Percentiles rank a stretch among this genome's conserved stretches.
phyloP scores from a whole-genome alignment of 1,284 basidiomycete species.

The Ceraceosorus bombacis region DNA sequence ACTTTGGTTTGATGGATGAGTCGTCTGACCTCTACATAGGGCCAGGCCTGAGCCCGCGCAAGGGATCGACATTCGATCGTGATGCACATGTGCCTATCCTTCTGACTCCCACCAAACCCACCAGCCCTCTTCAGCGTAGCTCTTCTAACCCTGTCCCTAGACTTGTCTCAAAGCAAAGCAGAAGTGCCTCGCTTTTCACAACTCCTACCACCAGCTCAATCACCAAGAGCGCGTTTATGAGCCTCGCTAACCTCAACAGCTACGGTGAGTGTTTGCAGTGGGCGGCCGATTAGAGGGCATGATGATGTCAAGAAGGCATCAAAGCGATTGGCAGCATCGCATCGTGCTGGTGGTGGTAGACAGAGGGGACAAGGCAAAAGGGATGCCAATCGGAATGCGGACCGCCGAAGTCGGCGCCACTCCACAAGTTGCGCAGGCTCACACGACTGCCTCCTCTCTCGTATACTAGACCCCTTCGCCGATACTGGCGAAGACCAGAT shows the following conservation, averaged over 20 bases:
- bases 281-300: conserved; percentile 2
- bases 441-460: background rate
- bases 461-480: conserved; percentile 42
- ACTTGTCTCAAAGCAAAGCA: no score
- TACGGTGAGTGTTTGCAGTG: conserved; percentile 30
- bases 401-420: background rate
- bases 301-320: background rate
- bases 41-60: no score
- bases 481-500: conserved; percentile 44
- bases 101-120: no score
- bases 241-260: conserved; percentile 48
- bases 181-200: no score
- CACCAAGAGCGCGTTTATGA: conserved; percentile 27
- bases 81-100: no score
- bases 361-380: background rate
- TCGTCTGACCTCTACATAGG: no score
- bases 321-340: background rate
- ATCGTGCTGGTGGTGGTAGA: background rate
- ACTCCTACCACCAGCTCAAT: conserved; percentile 14
- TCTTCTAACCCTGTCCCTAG: no score
- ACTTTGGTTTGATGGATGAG: no score
- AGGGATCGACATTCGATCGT: no score
- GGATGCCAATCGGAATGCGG: background rate
- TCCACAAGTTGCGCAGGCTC: background rate
- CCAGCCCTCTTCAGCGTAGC: no score